A percentile compares a stretch with the other conserved stretches of the same genome.
phyloP scores from a whole-genome alignment of 768 basidiomycete genomes.

The Agaricus blazei region DNA sequence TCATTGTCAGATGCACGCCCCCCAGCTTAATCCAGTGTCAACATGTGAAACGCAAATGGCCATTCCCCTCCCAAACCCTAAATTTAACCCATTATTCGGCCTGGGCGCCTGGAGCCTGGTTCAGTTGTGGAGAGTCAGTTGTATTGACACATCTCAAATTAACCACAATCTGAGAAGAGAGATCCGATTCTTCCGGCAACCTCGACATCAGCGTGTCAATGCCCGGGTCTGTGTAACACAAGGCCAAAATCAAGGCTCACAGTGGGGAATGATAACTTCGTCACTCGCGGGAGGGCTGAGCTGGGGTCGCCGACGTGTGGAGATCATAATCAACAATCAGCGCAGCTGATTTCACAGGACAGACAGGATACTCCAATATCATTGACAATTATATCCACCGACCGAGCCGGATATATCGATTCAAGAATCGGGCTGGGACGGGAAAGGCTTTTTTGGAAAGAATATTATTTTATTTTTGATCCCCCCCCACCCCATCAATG shows the following conservation, averaged over 20 bases:
- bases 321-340: not conserved
- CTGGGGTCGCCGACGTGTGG: not conserved
- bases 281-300: not conserved
- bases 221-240: too few relatives aligned
- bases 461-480: not conserved
- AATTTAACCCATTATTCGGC: constrained; percentile 2
- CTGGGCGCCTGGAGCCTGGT: constrained; percentile 5
- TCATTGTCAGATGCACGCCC: constrained; percentile 4
- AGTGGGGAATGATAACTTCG: not conserved
- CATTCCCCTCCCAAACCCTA: not conserved
- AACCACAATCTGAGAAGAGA: not conserved
- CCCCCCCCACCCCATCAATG: not conserved
- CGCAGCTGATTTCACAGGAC: not conserved
- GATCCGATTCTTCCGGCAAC: constrained; percentile 5
- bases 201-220: not conserved
- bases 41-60: not conserved
- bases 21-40: constrained; percentile 2
- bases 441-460: constrained; percentile 7
- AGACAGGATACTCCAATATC: not conserved
- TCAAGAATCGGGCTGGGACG: constrained; percentile 1
- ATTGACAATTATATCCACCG: not conserved
- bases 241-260: too few relatives aligned
- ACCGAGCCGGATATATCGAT: constrained; percentile 1
- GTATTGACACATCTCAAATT: constrained; percentile 4
- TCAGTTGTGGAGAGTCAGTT: constrained; percentile 6